Evolutionary conservation across 129 eudicot species (phyloP).

Genomic region (Escallonia rubra): DNA sequence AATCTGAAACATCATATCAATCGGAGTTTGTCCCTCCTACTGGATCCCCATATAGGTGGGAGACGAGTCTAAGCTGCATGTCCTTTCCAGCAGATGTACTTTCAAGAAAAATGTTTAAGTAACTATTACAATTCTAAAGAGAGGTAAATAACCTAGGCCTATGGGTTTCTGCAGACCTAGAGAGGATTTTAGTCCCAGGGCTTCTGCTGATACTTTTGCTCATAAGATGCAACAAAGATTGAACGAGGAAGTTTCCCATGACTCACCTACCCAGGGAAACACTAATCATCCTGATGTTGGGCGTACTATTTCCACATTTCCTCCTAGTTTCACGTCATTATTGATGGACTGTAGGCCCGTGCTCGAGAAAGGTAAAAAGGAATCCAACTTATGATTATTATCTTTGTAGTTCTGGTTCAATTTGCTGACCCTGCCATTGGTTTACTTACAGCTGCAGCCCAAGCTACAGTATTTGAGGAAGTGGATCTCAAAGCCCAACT

Average conservation of each 20-base stretch:
- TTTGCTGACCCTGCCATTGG: conserved; percentile 9
- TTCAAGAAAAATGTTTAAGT: background rate
- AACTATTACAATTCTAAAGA: background rate
- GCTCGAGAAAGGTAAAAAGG: conserved; percentile 36
- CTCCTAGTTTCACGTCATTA: conserved; percentile 81
- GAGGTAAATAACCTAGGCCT: background rate
- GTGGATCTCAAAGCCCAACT: conserved; percentile 49
- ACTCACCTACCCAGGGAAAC: conserved; percentile 18
- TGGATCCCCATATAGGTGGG: conserved; percentile 37
- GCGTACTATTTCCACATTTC: conserved; percentile 40
- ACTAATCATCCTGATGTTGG: conserved; percentile 26
- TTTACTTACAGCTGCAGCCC: conserved; percentile 19
- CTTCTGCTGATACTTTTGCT: conserved; percentile 30
- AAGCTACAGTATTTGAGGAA: conserved; percentile 25
- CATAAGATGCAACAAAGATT: conserved; percentile 15
- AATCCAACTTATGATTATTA: background rate
- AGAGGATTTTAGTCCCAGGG: conserved; percentile 27
- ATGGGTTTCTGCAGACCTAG: conserved; percentile 38
- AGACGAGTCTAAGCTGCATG: conserved; percentile 9
- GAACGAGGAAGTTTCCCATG: conserved; percentile 25
- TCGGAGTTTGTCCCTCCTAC: conserved; percentile 41
- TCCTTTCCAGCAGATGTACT: background rate
- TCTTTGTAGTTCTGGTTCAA: background rate
- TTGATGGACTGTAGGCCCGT: conserved; percentile 52
- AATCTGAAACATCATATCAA: conserved; percentile 48